Evolutionary conservation across 2,329 filamentous ascomycete genomes (phyloP).

Genomic region (Ustulina deusta): DNA sequence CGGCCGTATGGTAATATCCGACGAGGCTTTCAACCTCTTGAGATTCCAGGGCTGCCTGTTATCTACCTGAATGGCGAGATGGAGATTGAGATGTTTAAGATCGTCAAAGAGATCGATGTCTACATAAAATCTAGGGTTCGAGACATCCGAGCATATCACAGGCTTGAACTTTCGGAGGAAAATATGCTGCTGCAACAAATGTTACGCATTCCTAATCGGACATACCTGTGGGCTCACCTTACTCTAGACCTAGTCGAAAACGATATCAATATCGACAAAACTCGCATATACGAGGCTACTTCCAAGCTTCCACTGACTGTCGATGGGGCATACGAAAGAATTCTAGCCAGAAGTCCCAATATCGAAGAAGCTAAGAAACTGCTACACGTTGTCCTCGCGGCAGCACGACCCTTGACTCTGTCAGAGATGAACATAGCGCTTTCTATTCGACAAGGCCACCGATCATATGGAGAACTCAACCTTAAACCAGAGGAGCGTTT

Average conservation of each 20-base stretch:
- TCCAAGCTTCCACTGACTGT: conserved; percentile 12
- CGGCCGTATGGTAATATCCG: conserved; percentile 8
- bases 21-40: conserved; percentile 2
- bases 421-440: conserved; percentile 15
- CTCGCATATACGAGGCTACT: background rate
- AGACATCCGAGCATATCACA: background rate
- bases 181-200: background rate
- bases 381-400: conserved; percentile 21
- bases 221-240: conserved; percentile 29
- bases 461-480: background rate
- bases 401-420: conserved; percentile 14
- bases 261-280: background rate
- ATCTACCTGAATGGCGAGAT: conserved; percentile 20
- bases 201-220: conserved; percentile 12
- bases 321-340: conserved; percentile 21
- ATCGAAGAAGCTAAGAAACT: background rate
- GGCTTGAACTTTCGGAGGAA: background rate
- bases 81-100: conserved; percentile 10
- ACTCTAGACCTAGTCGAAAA: conserved; percentile 5
- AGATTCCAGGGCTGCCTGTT: background rate
- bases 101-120: conserved; percentile 23
- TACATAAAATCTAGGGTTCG: background rate
- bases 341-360: conserved; percentile 3
- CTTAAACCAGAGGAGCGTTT: conserved; percentile 33
- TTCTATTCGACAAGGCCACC: background rate